Base-by-base conservation (phyloP, 2,329 filamentous ascomycete species). In the Pestalotiopsis sp. region DNA sequence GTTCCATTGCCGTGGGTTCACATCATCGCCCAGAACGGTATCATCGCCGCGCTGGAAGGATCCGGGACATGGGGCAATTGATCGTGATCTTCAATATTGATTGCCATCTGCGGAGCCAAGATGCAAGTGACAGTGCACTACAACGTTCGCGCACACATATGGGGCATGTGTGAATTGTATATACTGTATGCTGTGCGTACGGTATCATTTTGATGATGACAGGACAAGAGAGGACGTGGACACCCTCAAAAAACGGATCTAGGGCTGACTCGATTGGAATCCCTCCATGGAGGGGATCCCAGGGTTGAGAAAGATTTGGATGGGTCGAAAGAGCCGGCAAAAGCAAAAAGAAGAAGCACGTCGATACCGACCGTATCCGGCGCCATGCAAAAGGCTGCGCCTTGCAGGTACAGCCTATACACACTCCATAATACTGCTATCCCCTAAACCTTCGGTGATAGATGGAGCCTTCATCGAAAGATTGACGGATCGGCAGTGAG, bases 11-110 rank as follows among this genome's bases (percentile, higher is more conserved):
- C 64, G 55, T 44, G 64, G 65, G 65, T 66, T 66, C 55, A 58
- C 20, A 58, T 58, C 35, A 55, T 66, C 64, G 52, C 64, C 64
- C 64, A 66, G 64, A 59, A 66, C 26, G 60, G 64, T 26, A 66
- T 26, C 64, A 66, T 66, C 65, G 35, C 65, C 65, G 58, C 24
- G 56, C 20, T 38, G 58, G 22, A 61, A 66, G 38, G 65, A 48
- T 35, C 65, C 26, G 39, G 58, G n/a, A 24, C 30, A 59, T 52
- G 56, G 56, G 65, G 63, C 40, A 62, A 30, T 62, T 55, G 22
- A 66, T 66, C 65, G 35, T 62, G 65, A 66, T 66, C 65, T 66
- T 66, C 65, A 62, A 26, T 35, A 22, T 62, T 61, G 57, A 61
- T 66, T 66, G n/a, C 52, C 64, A 66, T 66, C 40, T 59, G 35